Evolutionary conservation across 2,329 filamentous ascomycete species (phyloP).

Genomic region (Epichloe gansuensis): DNA sequence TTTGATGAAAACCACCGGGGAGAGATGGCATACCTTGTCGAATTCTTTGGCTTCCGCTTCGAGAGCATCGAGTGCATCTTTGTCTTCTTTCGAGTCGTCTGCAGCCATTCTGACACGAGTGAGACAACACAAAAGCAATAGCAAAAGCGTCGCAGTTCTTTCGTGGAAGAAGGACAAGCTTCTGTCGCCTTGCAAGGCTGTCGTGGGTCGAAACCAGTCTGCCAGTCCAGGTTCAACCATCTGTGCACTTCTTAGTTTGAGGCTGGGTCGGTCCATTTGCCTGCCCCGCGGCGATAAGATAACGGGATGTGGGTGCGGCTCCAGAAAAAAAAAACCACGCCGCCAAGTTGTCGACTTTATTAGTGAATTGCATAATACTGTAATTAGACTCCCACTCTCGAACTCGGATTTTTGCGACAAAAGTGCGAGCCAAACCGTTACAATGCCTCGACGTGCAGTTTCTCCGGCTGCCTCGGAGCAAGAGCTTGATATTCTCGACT

Average conservation of each 20-base stretch:
- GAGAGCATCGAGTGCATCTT: conserved; percentile 67
- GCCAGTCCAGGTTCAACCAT: neutral
- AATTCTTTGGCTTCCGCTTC: conserved; percentile 82
- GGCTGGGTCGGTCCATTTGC: conserved; percentile 7
- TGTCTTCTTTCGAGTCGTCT: conserved; percentile 39
- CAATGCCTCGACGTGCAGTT: conserved; percentile 58
- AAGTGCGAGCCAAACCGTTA: conserved; percentile 4
- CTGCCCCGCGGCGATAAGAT: conserved; percentile 27
- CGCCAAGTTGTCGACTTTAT: no score
- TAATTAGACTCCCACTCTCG: no score
- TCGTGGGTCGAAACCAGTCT: neutral
- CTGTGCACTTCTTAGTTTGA: neutral
- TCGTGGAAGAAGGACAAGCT: neutral
- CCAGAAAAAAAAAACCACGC: neutral
- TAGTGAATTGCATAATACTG: no score
- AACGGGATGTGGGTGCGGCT: conserved; percentile 9
- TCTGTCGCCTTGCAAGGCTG: neutral
- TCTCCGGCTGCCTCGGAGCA: conserved; percentile 81
- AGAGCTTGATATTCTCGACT: conserved; percentile 78
- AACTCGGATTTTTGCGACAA: conserved; percentile 9
- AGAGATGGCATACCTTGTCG: conserved; percentile 58
- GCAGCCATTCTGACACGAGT: conserved; percentile 18
- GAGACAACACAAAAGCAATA: neutral
- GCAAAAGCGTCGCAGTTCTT: neutral
- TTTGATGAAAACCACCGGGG: neutral